phyloP scores from a whole-genome alignment of 805 yeast genomes.

The Candida dendrica region DNA sequence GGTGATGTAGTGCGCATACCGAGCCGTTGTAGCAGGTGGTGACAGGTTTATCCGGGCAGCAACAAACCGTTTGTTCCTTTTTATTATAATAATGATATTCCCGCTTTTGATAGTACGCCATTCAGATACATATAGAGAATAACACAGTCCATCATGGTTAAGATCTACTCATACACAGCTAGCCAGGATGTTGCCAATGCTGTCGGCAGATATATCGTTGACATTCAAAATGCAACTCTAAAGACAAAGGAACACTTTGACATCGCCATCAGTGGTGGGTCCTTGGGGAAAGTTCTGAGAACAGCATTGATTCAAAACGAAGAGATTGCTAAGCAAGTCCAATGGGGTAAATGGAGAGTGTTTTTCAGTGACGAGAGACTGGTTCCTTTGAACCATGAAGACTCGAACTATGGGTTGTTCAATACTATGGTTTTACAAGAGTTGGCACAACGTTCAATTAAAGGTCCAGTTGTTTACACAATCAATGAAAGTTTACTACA shows the following conservation, averaged over 20 bases:
- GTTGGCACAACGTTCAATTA: constrained; percentile 26
- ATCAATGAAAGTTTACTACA: constrained; percentile 58
- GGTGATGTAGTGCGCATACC: neutral
- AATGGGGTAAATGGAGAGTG: constrained; percentile 74
- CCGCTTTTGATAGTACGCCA: too few relatives aligned
- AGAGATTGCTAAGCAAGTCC: constrained; percentile 33
- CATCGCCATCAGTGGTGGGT: constrained; percentile 88
- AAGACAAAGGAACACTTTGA: constrained; percentile 40
- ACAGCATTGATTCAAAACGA: constrained; percentile 58
- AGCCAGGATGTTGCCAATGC: constrained; percentile 55
- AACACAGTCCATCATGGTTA: constrained; percentile 28
- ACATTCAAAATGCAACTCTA: constrained; percentile 56
- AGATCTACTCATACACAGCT: constrained; percentile 35
- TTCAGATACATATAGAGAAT: neutral
- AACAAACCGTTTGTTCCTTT: neutral
- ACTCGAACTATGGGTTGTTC: constrained; percentile 82
- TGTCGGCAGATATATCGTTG: constrained; percentile 57
- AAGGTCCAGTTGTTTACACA: constrained; percentile 54
- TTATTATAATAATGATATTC: too few relatives aligned
- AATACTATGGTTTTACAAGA: constrained; percentile 40
- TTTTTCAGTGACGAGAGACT: constrained; percentile 88
- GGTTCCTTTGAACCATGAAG: constrained; percentile 74
- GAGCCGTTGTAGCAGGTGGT: too few relatives aligned
- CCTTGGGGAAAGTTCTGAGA: constrained; percentile 63
- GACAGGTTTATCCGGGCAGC: neutral